Evolutionary conservation across 2,329 filamentous ascomycete genomes (phyloP).

Genomic region (Ophiosphaerella korrae): DNA sequence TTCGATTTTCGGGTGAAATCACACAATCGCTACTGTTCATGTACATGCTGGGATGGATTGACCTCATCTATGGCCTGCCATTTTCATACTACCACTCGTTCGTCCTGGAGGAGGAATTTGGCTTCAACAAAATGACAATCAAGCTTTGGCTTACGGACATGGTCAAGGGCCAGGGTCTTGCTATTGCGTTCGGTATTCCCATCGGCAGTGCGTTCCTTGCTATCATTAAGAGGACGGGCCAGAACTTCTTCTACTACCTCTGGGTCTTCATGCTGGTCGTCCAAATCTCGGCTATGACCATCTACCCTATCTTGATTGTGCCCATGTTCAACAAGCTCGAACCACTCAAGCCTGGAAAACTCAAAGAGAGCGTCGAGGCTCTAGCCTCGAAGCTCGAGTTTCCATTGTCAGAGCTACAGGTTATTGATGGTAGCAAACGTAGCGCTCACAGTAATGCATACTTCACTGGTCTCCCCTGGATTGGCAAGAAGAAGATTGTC

Average conservation of each 20-base stretch:
- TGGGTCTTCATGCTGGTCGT: constrained; percentile 91
- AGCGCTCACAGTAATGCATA: constrained; percentile 90
- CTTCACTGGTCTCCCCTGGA: constrained; percentile 95
- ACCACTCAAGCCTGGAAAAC: constrained; percentile 80
- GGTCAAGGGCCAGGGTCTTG: constrained; percentile 85
- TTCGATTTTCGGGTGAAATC: constrained; percentile 86
- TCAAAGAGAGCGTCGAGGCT: constrained; percentile 86
- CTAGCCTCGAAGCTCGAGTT: constrained; percentile 86
- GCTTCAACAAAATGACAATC: constrained; percentile 97
- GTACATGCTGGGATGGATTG: constrained; percentile 81
- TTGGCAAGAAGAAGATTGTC: constrained; percentile 94
- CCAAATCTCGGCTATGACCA: constrained; percentile 92
- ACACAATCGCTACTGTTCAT: constrained; percentile 92
- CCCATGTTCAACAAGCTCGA: constrained; percentile 98
- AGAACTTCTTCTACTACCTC: constrained; percentile 96
- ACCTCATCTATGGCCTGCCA: constrained; percentile 79
- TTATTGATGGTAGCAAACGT: constrained; percentile 91
- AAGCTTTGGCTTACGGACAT: constrained; percentile 88
- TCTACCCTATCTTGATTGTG: constrained; percentile 92
- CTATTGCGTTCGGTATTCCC: constrained; percentile 79
- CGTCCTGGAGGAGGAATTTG: constrained; percentile 93
- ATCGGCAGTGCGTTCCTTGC: constrained; percentile 90
- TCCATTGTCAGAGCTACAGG: constrained; percentile 88
- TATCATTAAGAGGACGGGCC: constrained; percentile 93
- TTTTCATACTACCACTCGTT: constrained; percentile 91